A percentile compares a stretch with the other conserved stretches of the same genome.
Conservation (phyloP, 192 early-diverging fungal species). For the Podila verticillata region DNA sequence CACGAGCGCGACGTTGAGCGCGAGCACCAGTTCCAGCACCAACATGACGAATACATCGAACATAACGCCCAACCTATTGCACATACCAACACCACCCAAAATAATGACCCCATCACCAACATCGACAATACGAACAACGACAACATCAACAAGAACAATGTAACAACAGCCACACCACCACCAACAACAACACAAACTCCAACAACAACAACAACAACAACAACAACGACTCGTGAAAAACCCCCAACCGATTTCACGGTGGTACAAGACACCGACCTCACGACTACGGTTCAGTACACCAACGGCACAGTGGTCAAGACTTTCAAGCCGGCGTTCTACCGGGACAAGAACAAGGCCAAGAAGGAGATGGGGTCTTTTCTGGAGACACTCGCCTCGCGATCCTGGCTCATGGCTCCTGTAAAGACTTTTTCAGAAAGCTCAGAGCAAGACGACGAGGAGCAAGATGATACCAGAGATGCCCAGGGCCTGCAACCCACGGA, state of each 20-base stretch:
- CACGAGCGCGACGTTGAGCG: not conserved
- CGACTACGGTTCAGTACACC: slow-evolving; percentile 7
- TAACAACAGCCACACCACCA: not conserved
- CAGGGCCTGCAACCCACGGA: not conserved
- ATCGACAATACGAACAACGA: slow-evolving; percentile 4
- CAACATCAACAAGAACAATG: not conserved
- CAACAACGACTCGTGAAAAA: not conserved
- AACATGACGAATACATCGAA: not conserved
- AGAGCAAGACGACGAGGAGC: not conserved
- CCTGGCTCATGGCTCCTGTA: slow-evolving; percentile 1
- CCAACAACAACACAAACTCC: not conserved
- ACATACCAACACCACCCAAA: not conserved
- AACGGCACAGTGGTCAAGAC: slow-evolving; percentile 24
- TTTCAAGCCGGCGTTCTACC: slow-evolving; percentile 46
- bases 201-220: not conserved
- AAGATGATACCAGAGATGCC: not conserved
- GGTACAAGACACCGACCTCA: slow-evolving; percentile 3
- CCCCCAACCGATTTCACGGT: not conserved
- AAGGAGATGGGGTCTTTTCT: slow-evolving; percentile 42
- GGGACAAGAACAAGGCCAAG: slow-evolving; percentile 11
- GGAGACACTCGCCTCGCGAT: slow-evolving; percentile 15
- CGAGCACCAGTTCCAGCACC: not conserved
- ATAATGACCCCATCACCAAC: not conserved
- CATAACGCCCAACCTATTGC: not conserved
- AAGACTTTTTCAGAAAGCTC: not conserved